phyloP scores from a whole-genome alignment of 345 rosid genomes.

The Salix arbutifolia region DNA sequence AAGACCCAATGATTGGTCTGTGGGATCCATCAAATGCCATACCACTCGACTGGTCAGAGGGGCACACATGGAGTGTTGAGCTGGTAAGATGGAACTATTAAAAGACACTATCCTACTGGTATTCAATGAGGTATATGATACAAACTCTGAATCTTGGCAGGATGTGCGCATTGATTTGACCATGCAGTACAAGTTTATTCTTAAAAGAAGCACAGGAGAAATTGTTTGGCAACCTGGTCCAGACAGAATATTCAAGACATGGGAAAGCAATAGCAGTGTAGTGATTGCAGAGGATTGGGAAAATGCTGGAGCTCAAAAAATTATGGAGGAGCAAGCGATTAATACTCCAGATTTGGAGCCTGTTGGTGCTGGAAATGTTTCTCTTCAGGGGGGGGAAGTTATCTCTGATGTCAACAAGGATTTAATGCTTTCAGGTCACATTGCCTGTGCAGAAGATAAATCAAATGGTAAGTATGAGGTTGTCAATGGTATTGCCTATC shows the following conservation, averaged over 20 bases:
- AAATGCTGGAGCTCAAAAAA: constrained; percentile 25
- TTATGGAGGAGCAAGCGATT: constrained; percentile 14
- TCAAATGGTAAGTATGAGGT: constrained; percentile 1
- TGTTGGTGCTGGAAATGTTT: neutral
- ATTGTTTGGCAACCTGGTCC: constrained; percentile 36
- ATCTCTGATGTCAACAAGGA: neutral
- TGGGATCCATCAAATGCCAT: constrained; percentile 30
- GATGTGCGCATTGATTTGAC: constrained; percentile 16
- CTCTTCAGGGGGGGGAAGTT: neutral
- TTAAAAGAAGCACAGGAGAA: constrained; percentile 19
- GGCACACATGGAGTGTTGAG: constrained; percentile 31
- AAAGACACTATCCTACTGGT: neutral
- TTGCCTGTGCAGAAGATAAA: constrained; percentile 9
- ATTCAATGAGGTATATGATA: neutral
- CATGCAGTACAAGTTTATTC: constrained; percentile 32
- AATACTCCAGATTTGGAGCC: neutral
- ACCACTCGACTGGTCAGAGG: constrained; percentile 34
- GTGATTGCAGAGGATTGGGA: constrained; percentile 33
- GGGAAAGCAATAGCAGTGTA: constrained; percentile 21
- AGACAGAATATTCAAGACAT: constrained; percentile 26
- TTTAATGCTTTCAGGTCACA: neutral
- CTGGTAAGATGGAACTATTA: constrained; percentile 16
- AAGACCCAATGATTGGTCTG: constrained; percentile 23
- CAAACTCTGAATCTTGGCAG: constrained; percentile 9
- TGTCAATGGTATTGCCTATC: neutral